Base-by-base conservation (phyloP, 1,284 basidiomycete genomes). In the Coniophora puteana region DNA sequence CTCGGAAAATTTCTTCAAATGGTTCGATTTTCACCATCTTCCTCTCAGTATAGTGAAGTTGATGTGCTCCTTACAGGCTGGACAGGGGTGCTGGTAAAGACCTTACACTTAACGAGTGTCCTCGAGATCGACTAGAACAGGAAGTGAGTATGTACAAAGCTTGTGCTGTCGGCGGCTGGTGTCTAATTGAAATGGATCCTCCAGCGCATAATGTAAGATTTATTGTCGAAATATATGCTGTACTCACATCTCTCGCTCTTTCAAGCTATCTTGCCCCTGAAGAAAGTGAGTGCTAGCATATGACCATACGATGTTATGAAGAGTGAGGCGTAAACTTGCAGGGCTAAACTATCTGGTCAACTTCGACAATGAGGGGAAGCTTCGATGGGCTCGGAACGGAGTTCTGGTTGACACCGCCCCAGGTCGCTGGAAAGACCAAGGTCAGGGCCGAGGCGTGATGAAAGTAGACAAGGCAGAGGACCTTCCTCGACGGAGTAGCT, bases 321-420 rank as follows among this genome's bases (percentile, higher is more conserved):
- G n/a, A 30, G 8, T n/a, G 16, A 4, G 17, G 4, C n/a, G 12
- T 35, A 32, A 20, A n/a, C 26, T 34, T 30, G 11, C 27, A 76
- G 75, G 76, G 7, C 62, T 80, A 17, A 87, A 88, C 53, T 89
- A 89, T 53, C 69, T 89, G 4, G 78, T 83, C 40, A 70, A 70
- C 26, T 71, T 86, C 30, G 78, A 81, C 49, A 49, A 66, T 1
- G 64, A 79, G n/a, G 87, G 88, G 2, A 73, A 70, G 45, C 67
- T 90, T 13, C 65, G 77, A n/a, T 90, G 86, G 86, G 77, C 76
- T 2, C 71, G 74, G 35, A 85, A 82, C 49, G 71, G 76, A 35
- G 69, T 80, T 43, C 65, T 75, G 0, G 76, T 84, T 8, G 81
- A 84, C 51, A 84, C 81, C 0, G 70, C 76, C 1, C 66, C 76